Evolutionary conservation across 805 yeast species (phyloP).

Genomic region (Starmerella floricola): DNA sequence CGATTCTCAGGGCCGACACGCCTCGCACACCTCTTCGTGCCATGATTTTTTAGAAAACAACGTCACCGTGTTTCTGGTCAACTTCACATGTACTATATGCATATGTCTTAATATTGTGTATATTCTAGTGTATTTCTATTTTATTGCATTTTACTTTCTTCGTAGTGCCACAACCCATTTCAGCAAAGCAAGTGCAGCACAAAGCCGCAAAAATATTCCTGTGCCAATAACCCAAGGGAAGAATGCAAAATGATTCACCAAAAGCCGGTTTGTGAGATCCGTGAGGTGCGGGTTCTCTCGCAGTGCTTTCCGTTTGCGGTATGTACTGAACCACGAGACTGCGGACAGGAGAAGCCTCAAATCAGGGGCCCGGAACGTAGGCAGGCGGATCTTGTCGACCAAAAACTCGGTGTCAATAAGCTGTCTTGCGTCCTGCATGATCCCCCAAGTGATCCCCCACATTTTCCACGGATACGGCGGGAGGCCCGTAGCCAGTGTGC

Average conservation of each 20-base stretch:
- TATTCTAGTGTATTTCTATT: neutral
- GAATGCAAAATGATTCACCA: conserved; percentile 23
- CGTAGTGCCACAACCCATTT: too few relatives aligned
- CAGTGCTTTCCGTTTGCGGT: conserved; percentile 3
- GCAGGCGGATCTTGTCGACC: conserved; percentile 14
- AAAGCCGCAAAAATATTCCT: conserved; percentile 2
- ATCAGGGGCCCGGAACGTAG: conserved; percentile 24
- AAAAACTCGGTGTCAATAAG: conserved; percentile 20
- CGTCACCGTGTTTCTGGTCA: too few relatives aligned
- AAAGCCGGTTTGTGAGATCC: conserved; percentile 21
- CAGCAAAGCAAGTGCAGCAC: neutral
- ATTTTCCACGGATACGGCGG: conserved; percentile 25
- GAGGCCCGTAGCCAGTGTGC: neutral
- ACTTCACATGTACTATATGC: too few relatives aligned
- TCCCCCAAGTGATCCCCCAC: conserved; percentile 32
- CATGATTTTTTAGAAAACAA: too few relatives aligned
- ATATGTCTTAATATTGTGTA: too few relatives aligned
- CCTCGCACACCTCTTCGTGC: conserved; percentile 16
- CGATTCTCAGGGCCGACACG: conserved; percentile 13
- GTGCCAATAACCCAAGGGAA: conserved; percentile 20
- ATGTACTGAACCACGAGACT: conserved; percentile 6
- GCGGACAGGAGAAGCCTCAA: conserved; percentile 20
- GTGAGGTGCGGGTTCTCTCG: conserved; percentile 15
- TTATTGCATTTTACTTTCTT: neutral
- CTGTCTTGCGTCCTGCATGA: conserved; percentile 27